Base-by-base conservation (phyloP, 495 filamentous ascomycete genomes). In the Parathielavia appendiculata region DNA sequence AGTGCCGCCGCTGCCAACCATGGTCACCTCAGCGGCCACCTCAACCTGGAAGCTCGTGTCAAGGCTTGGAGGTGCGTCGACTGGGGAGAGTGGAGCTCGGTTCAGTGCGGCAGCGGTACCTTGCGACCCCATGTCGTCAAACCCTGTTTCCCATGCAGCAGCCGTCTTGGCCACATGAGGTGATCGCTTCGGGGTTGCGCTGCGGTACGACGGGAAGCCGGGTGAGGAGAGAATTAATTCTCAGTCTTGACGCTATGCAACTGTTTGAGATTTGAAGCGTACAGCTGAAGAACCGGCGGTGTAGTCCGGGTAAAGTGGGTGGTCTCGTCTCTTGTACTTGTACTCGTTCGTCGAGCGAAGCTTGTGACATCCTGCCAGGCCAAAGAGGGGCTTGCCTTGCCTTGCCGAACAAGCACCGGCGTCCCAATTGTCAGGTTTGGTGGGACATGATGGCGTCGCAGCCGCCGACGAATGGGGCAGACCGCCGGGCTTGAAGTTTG, bases 101-200 rank as follows among this genome's bases (percentile, higher is more conserved):
- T 12, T 40, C 19, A 41, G 19, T 54, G 34, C 38, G 38, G 38
- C 26, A 41, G 23, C 38, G 51, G 38, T 17, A 43, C 51, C 38
- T 30, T 22, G 20, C 13, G 38, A 32, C 8, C 51, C 51, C 22
- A 12, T 23, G 51, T 11, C 16, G 38, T 12, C 51, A 43, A 54
- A 35, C 41, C 52, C 52, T 54, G 52, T 45, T 54, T 45, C 40
- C 26, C 52, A 34, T 54, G 52, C 52, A 54, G 22, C 26, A 26
- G 39, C 52, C 52, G 41, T 20, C 52, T 45, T 54, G 39, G 35
- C 52, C 32, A 35, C 52, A 35, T n/a, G 26, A 22, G n/a, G n/a
- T 43, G 19, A 44, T 54, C 40, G 41, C 13, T 10, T 16, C 20
- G 14, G n/a, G 1, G n/a, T 12, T 6, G 26, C 30, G 17, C 16